Evolutionary conservation across 257 asterid species (phyloP).

Genomic region (Penstemon davidsonii): DNA sequence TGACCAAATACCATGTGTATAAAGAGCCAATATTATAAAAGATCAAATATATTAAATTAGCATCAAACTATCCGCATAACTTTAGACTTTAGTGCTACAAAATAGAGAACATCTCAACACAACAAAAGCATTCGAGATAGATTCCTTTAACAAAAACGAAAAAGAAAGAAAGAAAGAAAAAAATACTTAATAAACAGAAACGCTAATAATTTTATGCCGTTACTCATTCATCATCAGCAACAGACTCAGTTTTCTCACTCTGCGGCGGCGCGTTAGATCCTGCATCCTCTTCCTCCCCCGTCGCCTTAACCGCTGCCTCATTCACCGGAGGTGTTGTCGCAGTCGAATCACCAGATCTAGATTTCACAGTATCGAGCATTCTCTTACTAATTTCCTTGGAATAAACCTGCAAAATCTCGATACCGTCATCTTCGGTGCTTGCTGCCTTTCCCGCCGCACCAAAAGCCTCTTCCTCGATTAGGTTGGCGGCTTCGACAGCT

Average conservation of each 20-base stretch:
- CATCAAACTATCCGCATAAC: too few relatives aligned
- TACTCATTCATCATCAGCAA: slow-evolving; percentile 43
- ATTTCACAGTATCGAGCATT: slow-evolving; percentile 74
- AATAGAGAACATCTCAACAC: too few relatives aligned
- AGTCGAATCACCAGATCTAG: slow-evolving; percentile 63
- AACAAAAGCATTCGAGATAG: too few relatives aligned
- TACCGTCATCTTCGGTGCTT: slow-evolving; percentile 59
- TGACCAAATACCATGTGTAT: too few relatives aligned
- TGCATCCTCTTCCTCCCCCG: slow-evolving; percentile 47
- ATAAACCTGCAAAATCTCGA: slow-evolving; percentile 76
- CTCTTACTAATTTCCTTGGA: slow-evolving; percentile 86
- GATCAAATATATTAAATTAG: too few relatives aligned
- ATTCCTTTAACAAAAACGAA: too few relatives aligned
- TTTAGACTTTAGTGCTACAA: too few relatives aligned
- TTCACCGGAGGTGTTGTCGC: slow-evolving; percentile 25
- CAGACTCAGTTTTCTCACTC: slow-evolving; percentile 50
- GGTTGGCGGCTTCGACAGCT: slow-evolving; percentile 59
- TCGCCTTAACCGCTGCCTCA: slow-evolving; percentile 35
- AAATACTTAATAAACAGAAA: neutral
- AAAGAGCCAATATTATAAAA: too few relatives aligned
- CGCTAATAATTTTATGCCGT: neutral
- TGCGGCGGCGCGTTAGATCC: slow-evolving; percentile 53
- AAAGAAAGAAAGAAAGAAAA: too few relatives aligned
- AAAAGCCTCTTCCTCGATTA: slow-evolving; percentile 77
- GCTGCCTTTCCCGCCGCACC: slow-evolving; percentile 45